Base-by-base conservation (phyloP, 1,139 yeast species). In the Candida freyschussii region DNA sequence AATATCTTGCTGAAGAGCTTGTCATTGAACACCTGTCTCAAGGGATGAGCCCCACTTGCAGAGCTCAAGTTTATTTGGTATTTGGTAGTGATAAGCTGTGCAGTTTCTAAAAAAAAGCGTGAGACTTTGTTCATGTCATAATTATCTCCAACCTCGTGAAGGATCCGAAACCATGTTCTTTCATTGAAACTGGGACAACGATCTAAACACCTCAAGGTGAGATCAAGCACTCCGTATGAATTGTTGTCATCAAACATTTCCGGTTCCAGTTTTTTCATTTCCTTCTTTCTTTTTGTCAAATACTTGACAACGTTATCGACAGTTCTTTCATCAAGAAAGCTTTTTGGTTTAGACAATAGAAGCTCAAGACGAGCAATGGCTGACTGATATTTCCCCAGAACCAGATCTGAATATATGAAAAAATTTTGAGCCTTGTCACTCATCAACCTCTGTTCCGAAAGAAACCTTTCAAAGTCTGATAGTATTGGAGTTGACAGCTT, bases 351-450 rank as follows among this genome's bases (percentile, higher is more conserved):
- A 1, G 32, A 19, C 5, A 36, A 9, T 8, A 45, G 19, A 3
- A 8, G 5, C 6, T 35, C 34, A 7, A 44, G 21, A 4, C 44
- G 26, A 3, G 25, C 7, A 4, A 36, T 25, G 1, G 45, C 45
- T 7, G 33, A 26, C 18, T 34, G 24, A 12, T 39, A 37, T 5
- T 34, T 27, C 6, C 29, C 21, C 1, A 40, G 11, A 6, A 29
- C n/a, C 4, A 44, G 24, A 16, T 44, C 48, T n/a, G 34, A 36
- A 21, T 33, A 40, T 12, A 44, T 38, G 21, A 35, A 36, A 12
- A 26, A 17, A 24, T 46, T 46, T 10, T 26, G 30, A 3, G 38
- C 11, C 24, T 33, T 26, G 12, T 33, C 35, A 9, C 18, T 27
- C 32, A 37, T 34, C 17, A 44, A 13, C 4, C 22, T 24, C 6